These are phyloP conservation scores for Euphorbia celastroides DNA, from an alignment of 441 rosid species.

Conservation along the genomic window DNA sequence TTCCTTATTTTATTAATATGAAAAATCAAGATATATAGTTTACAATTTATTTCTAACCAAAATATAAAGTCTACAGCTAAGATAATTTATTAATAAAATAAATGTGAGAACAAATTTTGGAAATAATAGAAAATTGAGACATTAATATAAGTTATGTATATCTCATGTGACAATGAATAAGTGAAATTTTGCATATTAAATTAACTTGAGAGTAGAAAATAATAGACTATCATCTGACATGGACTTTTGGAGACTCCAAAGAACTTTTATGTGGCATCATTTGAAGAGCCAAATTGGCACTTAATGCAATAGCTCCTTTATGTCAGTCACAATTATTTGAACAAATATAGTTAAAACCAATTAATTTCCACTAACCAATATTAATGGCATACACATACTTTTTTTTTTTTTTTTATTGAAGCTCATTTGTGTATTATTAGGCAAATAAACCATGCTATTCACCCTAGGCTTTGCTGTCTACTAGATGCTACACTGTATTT, in stretches of 20 bases:
- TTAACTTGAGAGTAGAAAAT: neutral
- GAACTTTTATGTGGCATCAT: neutral
- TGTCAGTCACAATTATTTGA: neutral
- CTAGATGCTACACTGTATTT: neutral
- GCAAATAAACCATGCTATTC: neutral
- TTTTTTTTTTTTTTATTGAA: neutral
- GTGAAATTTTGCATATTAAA: no score
- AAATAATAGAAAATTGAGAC: no score
- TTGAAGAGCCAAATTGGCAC: neutral
- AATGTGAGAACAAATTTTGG: no score
- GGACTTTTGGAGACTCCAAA: neutral
- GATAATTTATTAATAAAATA: no score
- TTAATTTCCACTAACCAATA: neutral
- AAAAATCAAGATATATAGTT: no score
- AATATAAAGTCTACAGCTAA: no score
- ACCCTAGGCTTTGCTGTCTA: neutral
- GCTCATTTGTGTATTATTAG: neutral
- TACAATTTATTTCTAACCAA: no score
- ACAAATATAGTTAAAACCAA: neutral
- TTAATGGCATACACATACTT: neutral
- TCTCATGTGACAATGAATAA: no score
- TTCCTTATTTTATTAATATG: no score
- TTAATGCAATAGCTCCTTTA: neutral
- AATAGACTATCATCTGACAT: neutral
- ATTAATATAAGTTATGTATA: no score